phyloP scores from a whole-genome alignment of 2,329 filamentous ascomycete genomes.

The Xylaria sp. region DNA sequence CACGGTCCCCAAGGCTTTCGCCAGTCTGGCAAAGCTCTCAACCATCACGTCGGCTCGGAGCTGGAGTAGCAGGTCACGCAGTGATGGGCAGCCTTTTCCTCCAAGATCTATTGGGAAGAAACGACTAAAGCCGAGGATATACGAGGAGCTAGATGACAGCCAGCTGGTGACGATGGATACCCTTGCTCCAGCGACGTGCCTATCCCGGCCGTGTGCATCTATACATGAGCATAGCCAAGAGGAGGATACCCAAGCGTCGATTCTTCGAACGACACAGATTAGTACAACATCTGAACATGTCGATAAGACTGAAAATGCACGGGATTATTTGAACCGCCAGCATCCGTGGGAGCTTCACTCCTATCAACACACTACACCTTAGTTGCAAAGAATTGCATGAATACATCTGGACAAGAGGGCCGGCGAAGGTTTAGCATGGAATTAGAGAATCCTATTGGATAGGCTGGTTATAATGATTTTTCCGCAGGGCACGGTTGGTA shows the following conservation, averaged over 20 bases:
- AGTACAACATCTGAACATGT: background rate
- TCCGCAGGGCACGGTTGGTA: no score
- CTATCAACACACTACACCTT: no score
- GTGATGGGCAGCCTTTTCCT: background rate
- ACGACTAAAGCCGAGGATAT: background rate
- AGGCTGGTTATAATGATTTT: no score
- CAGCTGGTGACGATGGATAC: background rate
- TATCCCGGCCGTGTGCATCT: background rate
- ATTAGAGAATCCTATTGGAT: no score
- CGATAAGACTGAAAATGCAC: background rate
- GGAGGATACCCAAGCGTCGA: background rate
- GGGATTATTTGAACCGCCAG: background rate
- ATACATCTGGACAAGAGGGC: no score
- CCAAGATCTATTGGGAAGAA: background rate
- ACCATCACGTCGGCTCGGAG: background rate
- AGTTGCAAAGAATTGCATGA: no score
- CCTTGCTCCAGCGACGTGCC: background rate
- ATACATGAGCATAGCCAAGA: background rate
- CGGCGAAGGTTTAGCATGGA: no score
- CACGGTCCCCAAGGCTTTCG: background rate
- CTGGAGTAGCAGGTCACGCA: background rate
- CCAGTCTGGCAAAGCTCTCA: background rate
- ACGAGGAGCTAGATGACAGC: background rate
- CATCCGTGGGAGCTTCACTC: background rate
- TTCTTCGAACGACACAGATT: background rate